Evolutionary conservation across 345 rosid genomes (phyloP).

Genomic region (Citropsis articulata): DNA sequence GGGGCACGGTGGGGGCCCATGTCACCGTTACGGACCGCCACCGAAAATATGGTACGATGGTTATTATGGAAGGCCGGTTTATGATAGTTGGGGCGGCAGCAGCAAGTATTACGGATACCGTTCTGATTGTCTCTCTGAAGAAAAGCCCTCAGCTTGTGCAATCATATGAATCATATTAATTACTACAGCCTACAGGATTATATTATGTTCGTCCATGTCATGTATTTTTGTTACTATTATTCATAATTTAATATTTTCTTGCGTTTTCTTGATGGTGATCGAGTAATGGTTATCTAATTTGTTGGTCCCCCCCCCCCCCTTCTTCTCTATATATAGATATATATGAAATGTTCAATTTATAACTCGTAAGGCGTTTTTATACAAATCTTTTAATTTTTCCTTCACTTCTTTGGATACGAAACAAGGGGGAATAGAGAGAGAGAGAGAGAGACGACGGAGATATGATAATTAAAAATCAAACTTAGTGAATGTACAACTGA

Average conservation of each 20-base stretch:
- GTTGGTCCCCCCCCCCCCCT: fast-evolving
- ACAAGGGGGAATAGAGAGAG: too few relatives aligned
- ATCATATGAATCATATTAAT: slow-evolving; percentile 37
- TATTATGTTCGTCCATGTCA: not conserved
- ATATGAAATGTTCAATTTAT: too few relatives aligned
- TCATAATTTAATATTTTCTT: not conserved
- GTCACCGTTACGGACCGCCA: slow-evolving; percentile 9
- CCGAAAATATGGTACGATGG: slow-evolving; percentile 13
- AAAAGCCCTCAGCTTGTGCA: slow-evolving; percentile 45
- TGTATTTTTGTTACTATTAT: too few relatives aligned
- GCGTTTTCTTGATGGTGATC: not conserved
- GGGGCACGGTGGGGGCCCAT: slow-evolving; percentile 19
- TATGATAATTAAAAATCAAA: too few relatives aligned
- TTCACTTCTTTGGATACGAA: too few relatives aligned
- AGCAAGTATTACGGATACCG: slow-evolving; percentile 9
- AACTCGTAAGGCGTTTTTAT: too few relatives aligned
- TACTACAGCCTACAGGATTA: too few relatives aligned
- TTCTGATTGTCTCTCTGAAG: slow-evolving; percentile 48
- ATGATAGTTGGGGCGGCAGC: slow-evolving; percentile 50
- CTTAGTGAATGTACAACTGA: too few relatives aligned
- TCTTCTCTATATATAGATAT: fast-evolving
- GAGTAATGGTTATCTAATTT: too few relatives aligned
- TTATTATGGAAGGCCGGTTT: slow-evolving; percentile 50
- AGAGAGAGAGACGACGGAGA: too few relatives aligned
- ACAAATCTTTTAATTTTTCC: too few relatives aligned